phyloP scores from a whole-genome alignment of 148 eudicot species.

The Rhododendron molle region DNA sequence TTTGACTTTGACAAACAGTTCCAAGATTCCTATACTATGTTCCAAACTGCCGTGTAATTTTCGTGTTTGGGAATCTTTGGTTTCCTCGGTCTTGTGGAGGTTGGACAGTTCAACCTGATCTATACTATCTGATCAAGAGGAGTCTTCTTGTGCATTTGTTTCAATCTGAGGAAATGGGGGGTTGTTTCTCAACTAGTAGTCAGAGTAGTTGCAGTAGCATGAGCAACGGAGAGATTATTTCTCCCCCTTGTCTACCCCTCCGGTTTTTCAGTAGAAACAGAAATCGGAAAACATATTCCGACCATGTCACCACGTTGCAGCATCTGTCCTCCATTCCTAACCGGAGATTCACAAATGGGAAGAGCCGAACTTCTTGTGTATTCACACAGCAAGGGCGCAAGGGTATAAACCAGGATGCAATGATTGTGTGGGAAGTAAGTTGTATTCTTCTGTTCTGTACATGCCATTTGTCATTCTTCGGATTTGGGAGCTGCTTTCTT shows the following conservation, averaged over 20 bases:
- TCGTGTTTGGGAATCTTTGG: conserved; percentile 18
- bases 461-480: neutral
- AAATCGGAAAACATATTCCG: conserved; percentile 63
- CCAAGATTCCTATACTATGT: conserved; percentile 10
- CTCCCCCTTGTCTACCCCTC: conserved; percentile 52
- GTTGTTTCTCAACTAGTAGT: conserved; percentile 77
- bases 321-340: conserved; percentile 80
- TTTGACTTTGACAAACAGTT: conserved; percentile 44
- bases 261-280: conserved; percentile 52
- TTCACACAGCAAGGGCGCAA: conserved; percentile 98
- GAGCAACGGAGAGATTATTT: conserved; percentile 50
- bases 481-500: conserved; percentile 6
- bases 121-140: conserved; percentile 14
- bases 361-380: conserved; percentile 78
- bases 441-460: neutral
- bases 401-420: conserved; percentile 98
- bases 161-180: conserved; percentile 65
- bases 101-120: conserved; percentile 23
- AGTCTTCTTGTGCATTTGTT: conserved; percentile 17
- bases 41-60: conserved; percentile 12
- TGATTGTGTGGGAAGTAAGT: conserved; percentile 99
- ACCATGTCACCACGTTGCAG: conserved; percentile 54
- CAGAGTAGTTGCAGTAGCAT: conserved; percentile 58
- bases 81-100: conserved; percentile 16
- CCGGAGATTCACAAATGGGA: conserved; percentile 73